These are phyloP conservation scores for Podospora tetraspora DNA, from an alignment of 495 filamentous ascomycete genomes.

Conservation along the genomic window DNA sequence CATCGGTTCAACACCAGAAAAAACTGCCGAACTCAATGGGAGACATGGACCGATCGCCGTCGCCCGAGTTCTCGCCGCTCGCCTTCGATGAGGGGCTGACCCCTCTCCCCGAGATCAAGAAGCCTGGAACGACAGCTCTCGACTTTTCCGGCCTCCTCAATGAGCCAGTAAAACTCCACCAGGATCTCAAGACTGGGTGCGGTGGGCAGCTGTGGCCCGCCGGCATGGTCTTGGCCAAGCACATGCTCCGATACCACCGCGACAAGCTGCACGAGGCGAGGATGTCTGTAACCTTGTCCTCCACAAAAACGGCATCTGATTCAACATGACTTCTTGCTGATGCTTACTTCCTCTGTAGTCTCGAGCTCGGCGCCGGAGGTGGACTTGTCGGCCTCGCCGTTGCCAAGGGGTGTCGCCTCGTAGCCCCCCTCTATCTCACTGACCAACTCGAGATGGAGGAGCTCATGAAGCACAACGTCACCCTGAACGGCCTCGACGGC, in stretches of 20 bases:
- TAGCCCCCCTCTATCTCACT: constrained; percentile 62
- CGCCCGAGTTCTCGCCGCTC: constrained; percentile 44
- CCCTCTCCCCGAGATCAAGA: constrained; percentile 57
- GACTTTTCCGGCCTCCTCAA: constrained; percentile 70
- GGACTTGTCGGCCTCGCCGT: constrained; percentile 76
- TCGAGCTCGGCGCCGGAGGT: constrained; percentile 89
- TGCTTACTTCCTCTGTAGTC: constrained; percentile 42
- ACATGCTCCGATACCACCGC: constrained; percentile 67
- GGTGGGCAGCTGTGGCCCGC: constrained; percentile 93
- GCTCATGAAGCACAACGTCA: constrained; percentile 79
- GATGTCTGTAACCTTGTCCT: constrained; percentile 57
- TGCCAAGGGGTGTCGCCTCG: constrained; percentile 51
- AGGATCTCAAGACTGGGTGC: constrained; percentile 81
- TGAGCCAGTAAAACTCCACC: constrained; percentile 65
- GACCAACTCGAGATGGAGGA: constrained; percentile 79
- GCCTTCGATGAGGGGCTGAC: constrained; percentile 62
- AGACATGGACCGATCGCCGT: constrained; percentile 20
- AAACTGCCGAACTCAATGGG: not conserved
- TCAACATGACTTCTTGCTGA: constrained; percentile 9
- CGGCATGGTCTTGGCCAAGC: constrained; percentile 78
- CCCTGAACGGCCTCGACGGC: constrained; percentile 63
- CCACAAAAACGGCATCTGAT: not conserved
- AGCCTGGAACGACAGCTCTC: constrained; percentile 56
- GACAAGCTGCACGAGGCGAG: constrained; percentile 55
- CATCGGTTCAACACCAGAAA: not conserved